These are phyloP conservation scores for Tuber brumale DNA, from an alignment of 495 filamentous ascomycete genomes.

Conservation along the genomic window DNA sequence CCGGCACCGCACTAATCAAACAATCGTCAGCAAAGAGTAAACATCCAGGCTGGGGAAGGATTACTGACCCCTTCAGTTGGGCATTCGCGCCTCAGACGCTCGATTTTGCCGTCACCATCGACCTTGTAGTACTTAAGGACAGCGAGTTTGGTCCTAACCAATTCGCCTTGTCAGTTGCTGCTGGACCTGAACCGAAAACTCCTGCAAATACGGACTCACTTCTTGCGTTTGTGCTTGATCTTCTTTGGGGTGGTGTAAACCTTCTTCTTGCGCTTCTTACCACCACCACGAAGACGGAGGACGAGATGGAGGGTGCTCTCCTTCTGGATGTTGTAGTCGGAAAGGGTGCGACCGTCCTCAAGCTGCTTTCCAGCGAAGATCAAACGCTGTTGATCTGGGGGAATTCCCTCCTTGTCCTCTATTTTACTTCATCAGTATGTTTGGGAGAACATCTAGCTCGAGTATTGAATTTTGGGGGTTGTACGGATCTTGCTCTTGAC, in stretches of 20 bases:
- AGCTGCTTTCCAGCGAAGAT: constrained; percentile 99
- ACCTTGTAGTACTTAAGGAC: constrained; percentile 99
- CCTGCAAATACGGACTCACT: constrained; percentile 37
- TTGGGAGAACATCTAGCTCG: background rate
- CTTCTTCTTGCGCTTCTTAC: constrained; percentile 99
- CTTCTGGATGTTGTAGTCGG: constrained; percentile 99
- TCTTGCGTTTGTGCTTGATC: constrained; percentile 99
- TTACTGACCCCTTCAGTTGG: constrained; percentile 75
- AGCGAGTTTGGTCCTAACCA: constrained; percentile 84
- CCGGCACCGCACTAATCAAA: constrained; percentile 80
- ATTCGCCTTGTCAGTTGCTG: background rate
- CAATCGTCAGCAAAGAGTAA: constrained; percentile 25
- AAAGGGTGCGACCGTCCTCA: constrained; percentile 97
- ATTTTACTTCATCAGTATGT: background rate
- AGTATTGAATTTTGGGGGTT: constrained; percentile 5
- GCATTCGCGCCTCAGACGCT: constrained; percentile 97
- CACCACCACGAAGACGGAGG: constrained; percentile 92
- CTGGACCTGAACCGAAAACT: background rate
- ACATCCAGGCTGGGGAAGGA: background rate
- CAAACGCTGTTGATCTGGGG: constrained; percentile 98
- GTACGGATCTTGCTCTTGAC: constrained; percentile 81
- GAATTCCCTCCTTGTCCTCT: constrained; percentile 98
- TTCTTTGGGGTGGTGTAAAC: constrained; percentile 99
- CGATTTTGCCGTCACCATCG: constrained; percentile 98
- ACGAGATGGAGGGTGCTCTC: constrained; percentile 98